Base-by-base conservation (phyloP, 2,329 filamentous ascomycete species). In the Fusarium praegraminearum region DNA sequence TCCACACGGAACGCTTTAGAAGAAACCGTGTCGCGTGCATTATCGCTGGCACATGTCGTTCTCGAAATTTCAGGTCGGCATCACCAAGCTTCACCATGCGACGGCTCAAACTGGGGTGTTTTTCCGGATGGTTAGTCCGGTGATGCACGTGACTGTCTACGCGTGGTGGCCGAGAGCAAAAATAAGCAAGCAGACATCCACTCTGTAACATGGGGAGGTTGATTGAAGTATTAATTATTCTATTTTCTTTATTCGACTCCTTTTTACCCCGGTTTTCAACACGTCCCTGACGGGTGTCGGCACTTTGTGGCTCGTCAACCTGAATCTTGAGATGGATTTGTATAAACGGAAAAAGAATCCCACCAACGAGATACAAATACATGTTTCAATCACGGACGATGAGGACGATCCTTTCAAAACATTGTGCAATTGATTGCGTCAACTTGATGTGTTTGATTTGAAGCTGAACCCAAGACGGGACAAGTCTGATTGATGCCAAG, bases 1-100 rank as follows among this genome's bases (percentile, higher is more conserved):
- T 97, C 93, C 93, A 97, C 76, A 94, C 90, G 51, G 93, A 96
- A 74, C 93, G 90, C 82, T 89, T 90, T 38, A 92, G 78, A 20
- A 93, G 85, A 75, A 83, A 84, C 76, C 89, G 84, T 73, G 91
- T 93, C 68, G 90, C 86, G 78, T 90, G 86, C 91, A 94, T 94
- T 76, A 73, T 82, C 55, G 66, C 69, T 73, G 57, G 65, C 65
- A 67, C 75, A 75, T 68, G 47, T 67, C 72, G 60, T 72, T 65
- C 58, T 62, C 45, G 58, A 69, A 73, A 69, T 72, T 75, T 74
- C 62, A 57, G 55, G 57, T 45, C 26, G 18, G 50, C 55, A 66
- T 67, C 60, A 62, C 52, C 60, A 70, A 57, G 57, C 71, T 64
- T 63, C 64, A 56, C 60, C 57, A 65, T 70, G 65, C 54, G 59